phyloP scores from a whole-genome alignment of 345 rosid species.

The Gynandropsis gynandra region DNA sequence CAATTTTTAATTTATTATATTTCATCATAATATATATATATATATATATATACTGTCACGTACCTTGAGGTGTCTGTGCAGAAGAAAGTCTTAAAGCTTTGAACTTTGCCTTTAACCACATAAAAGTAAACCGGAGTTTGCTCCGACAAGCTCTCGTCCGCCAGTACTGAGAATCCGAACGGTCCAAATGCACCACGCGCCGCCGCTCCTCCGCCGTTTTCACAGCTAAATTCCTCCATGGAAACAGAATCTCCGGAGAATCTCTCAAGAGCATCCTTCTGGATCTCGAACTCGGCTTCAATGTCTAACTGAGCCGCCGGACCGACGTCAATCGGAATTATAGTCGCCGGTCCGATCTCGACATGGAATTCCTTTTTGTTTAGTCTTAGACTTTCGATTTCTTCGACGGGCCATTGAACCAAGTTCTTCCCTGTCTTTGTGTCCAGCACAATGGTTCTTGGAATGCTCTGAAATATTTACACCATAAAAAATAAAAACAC shows the following conservation, averaged over 20 bases:
- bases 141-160: conserved; percentile 50
- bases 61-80: conserved; percentile 77
- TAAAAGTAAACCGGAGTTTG: conserved; percentile 87
- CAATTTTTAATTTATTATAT: not conserved
- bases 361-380: conserved; percentile 42
- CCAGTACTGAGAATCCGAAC: conserved; percentile 76
- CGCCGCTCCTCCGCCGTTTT: conserved; percentile 41
- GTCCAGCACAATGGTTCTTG: conserved; percentile 60
- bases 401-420: conserved; percentile 87
- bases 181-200: conserved; percentile 79
- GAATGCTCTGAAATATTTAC: conserved; percentile 43
- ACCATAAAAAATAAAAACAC: not conserved
- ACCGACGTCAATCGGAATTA: conserved; percentile 51
- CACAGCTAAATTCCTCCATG: conserved; percentile 50
- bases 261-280: conserved; percentile 40
- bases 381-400: conserved; percentile 64
- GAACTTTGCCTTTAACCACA: conserved; percentile 46
- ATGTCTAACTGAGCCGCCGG: conserved; percentile 62
- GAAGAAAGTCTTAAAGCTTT: conserved; percentile 56
- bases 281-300: conserved; percentile 60
- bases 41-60: not conserved
- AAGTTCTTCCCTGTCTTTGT: conserved; percentile 56
- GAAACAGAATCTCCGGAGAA: conserved; percentile 23
- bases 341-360: conserved; percentile 46
- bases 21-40: too few relatives aligned